Evolutionary conservation across 106 monocot species (phyloP).

Genomic region (Allium sativum): DNA sequence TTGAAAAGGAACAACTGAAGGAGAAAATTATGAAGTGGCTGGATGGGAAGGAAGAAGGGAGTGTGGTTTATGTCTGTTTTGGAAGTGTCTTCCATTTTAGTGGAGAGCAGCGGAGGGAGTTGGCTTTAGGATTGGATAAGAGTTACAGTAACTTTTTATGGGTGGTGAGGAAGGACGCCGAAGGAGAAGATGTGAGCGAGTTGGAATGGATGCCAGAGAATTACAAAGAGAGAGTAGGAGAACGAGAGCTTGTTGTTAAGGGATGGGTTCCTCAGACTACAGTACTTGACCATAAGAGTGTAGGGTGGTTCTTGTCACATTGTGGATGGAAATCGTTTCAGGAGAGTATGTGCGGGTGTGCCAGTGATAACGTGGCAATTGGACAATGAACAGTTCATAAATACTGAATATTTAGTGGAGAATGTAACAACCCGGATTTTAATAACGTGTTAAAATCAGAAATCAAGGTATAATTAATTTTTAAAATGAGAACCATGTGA

Average conservation of each 20-base stretch:
- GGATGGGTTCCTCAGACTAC: not conserved
- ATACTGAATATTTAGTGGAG: conserved; percentile 11
- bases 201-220: conserved; percentile 4
- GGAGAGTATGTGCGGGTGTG: conserved; percentile 13
- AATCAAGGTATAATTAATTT: too few species aligned
- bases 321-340: conserved; percentile 65
- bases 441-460: too few species aligned
- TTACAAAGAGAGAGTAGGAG: not conserved
- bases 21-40: conserved; percentile 8
- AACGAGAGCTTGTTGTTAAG: not conserved
- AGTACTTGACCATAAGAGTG: conserved; percentile 32
- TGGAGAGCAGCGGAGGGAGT: conserved; percentile 13
- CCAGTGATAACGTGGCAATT: conserved; percentile 28
- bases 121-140: conserved; percentile 7
- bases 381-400: conserved; percentile 23
- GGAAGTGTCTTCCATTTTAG: conserved; percentile 8
- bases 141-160: conserved; percentile 15
- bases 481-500: too few species aligned
- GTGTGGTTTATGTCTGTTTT: conserved; percentile 21
- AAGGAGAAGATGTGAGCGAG: not conserved
- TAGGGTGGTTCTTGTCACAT: conserved; percentile 69
- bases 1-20: not conserved
- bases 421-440: too few species aligned
- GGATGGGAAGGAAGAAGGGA: conserved; percentile 1
- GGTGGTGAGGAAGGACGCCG: conserved; percentile 12